phyloP scores from a whole-genome alignment of 2,329 filamentous ascomycete species.

The Aureobasidium subglaciale region DNA sequence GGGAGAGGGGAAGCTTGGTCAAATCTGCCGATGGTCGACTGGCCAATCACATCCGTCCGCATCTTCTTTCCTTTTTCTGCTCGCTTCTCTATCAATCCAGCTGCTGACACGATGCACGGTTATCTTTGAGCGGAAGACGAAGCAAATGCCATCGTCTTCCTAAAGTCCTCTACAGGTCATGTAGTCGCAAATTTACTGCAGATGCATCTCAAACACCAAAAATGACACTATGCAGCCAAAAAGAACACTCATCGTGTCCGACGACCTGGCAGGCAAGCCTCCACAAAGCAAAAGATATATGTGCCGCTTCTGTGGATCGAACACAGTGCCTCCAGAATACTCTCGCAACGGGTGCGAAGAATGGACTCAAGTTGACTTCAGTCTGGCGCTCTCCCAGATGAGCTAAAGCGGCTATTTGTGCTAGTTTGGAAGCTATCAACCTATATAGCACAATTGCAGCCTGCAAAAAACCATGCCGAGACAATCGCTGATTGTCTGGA shows the following conservation, averaged over 20 bases:
- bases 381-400: slow-evolving; percentile 34
- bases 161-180: no score
- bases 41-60: neutral
- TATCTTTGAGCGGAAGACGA: no score
- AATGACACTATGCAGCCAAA: no score
- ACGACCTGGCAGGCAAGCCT: neutral
- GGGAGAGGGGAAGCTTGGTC: slow-evolving; percentile 9
- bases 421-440: neutral
- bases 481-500: no score
- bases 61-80: neutral
- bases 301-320: slow-evolving; percentile 32
- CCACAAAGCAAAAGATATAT: neutral
- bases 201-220: neutral
- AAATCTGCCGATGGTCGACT: no score
- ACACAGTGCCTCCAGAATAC: slow-evolving; percentile 33
- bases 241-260: no score
- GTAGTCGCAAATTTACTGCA: no score
- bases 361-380: slow-evolving; percentile 29
- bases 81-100: neutral
- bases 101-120: no score
- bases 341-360: slow-evolving; percentile 21
- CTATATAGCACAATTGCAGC: no score
- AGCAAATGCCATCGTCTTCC: neutral
- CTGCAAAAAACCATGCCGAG: neutral
- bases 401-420: slow-evolving; percentile 27